Base-by-base conservation (phyloP, 306 rosid genomes). In the Trichosanthes truncata region DNA sequence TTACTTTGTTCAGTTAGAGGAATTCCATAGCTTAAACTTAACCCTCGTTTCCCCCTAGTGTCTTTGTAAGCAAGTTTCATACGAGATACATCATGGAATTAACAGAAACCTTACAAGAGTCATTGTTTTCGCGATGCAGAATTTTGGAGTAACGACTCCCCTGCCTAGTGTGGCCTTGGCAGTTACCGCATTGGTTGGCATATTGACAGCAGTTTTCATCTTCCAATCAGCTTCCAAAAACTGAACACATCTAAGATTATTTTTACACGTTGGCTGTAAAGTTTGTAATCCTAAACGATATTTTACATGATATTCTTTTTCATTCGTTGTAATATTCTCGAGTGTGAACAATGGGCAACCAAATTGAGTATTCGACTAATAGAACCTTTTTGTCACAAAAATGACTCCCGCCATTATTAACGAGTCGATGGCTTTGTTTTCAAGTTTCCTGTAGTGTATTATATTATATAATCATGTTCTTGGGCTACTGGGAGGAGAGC, bases 221-320 rank as follows among this genome's bases (percentile, higher is more conserved):
- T 95, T 91, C 86, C 99, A 95, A 81, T 95, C 99, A 62, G 97
- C 97, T 78, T 88, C 98, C 55, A 82, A 91, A 82, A 86, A 81
- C 77, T 95, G 87, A 87, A 35, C 49, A 31, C 14, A 11, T 79
- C 71, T 49, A 41, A 41, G 18, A 33, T 31, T 74, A 2, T 7
- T 18, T 18, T 17, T 31, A 29, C 9, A 18, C 45, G 23, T 72
- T 46, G 14, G 60, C 62, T 74, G 78, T 74, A 74, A 49, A 74
- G 78, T 74, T 74, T 74, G 78, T 51, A 74, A 74, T 33, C 68
- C 82, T 77, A 6, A 76, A 72, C 71, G 49, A 76, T 71, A 49
- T 79, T 71, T 52, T 40, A 73, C 51, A 74, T 66, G 69, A 74
- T 81, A 52, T 77, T 57, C 74, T 74, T 73, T 74, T 81, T 83